Evolutionary conservation across 2,329 filamentous ascomycete genomes (phyloP), one percentile per base, ranked within the genome.

Genomic region (Chaetomiaceae sp.): DNA sequence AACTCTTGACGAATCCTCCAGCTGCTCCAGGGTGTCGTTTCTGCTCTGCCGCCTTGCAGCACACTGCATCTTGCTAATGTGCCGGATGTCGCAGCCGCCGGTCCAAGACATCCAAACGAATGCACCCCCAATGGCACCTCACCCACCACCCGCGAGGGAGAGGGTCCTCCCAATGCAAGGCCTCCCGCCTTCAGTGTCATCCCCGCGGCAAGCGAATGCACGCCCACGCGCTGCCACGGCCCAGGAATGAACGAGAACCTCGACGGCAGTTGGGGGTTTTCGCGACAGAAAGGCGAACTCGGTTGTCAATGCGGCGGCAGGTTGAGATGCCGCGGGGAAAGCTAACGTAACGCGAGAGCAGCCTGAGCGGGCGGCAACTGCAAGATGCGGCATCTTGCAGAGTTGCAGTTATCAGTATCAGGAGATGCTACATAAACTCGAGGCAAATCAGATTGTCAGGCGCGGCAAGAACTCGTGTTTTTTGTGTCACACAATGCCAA

Each of bases 31-130:
- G 25, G 10, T 6, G 25, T 27, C n/a, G 25, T 31, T 16, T 20
- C 39, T 40, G 30, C 45, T 47, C 52, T 50, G 55, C 48, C 48
- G 53, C 45, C 16, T 17, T 52, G 55, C 51, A 55, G 47, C 16
- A n/a, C 38, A 44, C 37, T 52, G 44, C 47, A 55, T 52, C 12
- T 33, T 27, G 40, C 53, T 44, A 45, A 44, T 39, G 44, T 56
- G 49, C 47, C 59, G 59, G 57, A 58, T 56, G 56, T 55, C 49
- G 53, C 58, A 55, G 55, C 59, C 58, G 58, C 42, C 21, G 17
- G 34, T 45, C 44, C 47, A 55, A 51, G 46, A 46, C 40, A 40
- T 44, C 30, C 37, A 53, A 19, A 44, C 42, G 42, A 38, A 48
- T 48, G 48, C 45, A 47, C 30, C 35, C n/a, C 9, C 57, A 33